Evolutionary conservation across 2,329 filamentous ascomycete species (phyloP), one percentile per base, ranked within the genome.

Genomic region (Fusarium proliferatum): DNA sequence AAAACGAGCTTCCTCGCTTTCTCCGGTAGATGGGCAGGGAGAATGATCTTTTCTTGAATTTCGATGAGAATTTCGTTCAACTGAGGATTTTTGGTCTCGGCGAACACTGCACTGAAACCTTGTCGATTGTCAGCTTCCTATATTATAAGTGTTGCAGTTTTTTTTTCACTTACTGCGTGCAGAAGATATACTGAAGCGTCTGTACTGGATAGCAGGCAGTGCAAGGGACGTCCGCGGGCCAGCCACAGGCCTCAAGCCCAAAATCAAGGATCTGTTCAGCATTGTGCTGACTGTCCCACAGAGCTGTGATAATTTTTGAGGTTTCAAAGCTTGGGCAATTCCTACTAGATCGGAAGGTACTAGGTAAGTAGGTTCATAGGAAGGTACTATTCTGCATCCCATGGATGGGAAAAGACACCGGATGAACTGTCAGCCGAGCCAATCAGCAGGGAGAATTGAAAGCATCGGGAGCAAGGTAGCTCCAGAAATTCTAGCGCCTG

Each of bases 31-130:
- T 90, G 88, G 38, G 85, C 81, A n/a, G 90, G 90, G 46, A 93
- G 81, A 79, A 93, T 88, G 79, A 91, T 86, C 74, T 88, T 87
- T 51, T 86, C 81, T 72, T 90, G 89, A 78, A 92, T 86, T 28
- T 77, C 80, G 45, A 81, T 79, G 69, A 93, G 86, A 38, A 86
- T 77, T 17, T 79, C 65, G 79, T 91, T 86, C 67, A 93, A 86
- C 62, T 88, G 83, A 28, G 84, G 72, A 48, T 87, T 87, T 19
- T 87, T 88, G 9, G 88, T 86, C 59, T 85, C 82, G 12, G 82
- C 79, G 77, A 91, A 91, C 64, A 87, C 80, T 68, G 79, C 79
- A 58, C 78, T 78, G 62, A 83, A 74, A 51, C 74, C 82, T 84
- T 57, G 9, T 16, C 64, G 39, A 41, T 45, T 53, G 39, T 53